Percentiles rank a stretch among this genome's conserved stretches.
Conservation (phyloP, 169 alveolate genomes). For the Eimeria brunetti region DNA sequence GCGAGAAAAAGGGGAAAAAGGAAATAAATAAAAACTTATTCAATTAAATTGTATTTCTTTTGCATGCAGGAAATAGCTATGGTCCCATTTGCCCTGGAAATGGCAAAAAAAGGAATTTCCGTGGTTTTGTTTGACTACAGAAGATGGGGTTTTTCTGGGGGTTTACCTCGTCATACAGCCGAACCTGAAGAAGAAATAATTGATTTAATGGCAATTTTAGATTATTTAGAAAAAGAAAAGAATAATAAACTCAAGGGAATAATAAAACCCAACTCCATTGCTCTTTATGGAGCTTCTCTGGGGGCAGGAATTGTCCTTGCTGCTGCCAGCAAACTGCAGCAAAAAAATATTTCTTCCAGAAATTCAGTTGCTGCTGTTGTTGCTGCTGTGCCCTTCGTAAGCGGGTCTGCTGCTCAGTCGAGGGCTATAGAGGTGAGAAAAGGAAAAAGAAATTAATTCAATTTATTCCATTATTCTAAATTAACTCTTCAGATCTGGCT, state of each 20-base stretch:
- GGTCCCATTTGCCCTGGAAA: constrained; percentile 23
- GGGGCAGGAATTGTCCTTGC: constrained; percentile 68
- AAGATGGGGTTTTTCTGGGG: constrained; percentile 64
- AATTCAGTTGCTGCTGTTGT: background rate
- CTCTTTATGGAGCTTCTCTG: constrained; percentile 36
- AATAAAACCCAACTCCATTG: background rate
- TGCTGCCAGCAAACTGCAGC: background rate
- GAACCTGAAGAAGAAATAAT: constrained; percentile 17
- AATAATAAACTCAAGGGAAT: background rate
- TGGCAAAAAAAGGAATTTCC: constrained; percentile 11
- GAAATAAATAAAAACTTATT: too few species aligned
- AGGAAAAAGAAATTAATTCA: too few species aligned
- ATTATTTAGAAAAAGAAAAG: background rate
- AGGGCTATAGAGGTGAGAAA: background rate
- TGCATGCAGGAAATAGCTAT: constrained; percentile 24
- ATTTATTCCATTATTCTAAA: too few species aligned
- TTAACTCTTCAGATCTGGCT: too few species aligned
- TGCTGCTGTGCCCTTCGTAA: constrained; percentile 30
- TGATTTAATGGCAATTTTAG: constrained; percentile 15
- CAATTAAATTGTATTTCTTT: too few species aligned
- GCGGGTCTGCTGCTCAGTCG: background rate
- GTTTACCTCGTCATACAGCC: constrained; percentile 43
- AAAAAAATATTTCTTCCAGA: background rate
- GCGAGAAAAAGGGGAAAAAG: too few species aligned
- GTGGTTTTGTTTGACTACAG: constrained; percentile 56